Evolutionary conservation across 257 asterid genomes (phyloP), one percentile per base, ranked within the genome.

Genomic region (Forsythia viridissima): DNA sequence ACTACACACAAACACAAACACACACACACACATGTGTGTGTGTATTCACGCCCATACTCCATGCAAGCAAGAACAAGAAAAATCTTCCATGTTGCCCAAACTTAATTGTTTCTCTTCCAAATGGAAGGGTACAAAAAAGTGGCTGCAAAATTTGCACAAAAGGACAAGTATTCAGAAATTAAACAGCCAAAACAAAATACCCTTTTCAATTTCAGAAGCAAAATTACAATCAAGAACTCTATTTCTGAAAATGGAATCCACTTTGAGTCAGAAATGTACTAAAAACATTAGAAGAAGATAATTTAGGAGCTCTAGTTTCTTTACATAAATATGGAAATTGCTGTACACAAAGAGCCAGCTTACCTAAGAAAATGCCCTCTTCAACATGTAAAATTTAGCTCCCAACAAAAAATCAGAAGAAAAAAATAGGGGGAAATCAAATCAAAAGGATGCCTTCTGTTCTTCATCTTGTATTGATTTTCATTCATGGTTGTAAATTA

Each of bases 401-500:
- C 34, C 34, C 34, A 30, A 1, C 6, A 18, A 12, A 48, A 48
- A 48, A 48, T 12, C 44, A 76, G 48, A 69, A 73, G 4, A 7
- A 40, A 46, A 71, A 30, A 20, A 3, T 75, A 34, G 4, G 10
- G 57, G 44, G 40, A 18, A 5, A 38, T 13, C 30, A 71, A 82
- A 71, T 41, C 48, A 85, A 69, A 30, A 77, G 80, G 88, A 87
- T 82, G 84, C 85, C 76, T 80, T 81, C 34, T 86, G 69, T 80
- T 80, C 80, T 51, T 70, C 71, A 79, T 24, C 43, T 24, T 69
- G 86, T 77, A 63, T 80, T 44, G 34, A 65, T 63, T 57, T 52
- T 84, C 82, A 79, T 84, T 86, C 71, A 83, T 76, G 84, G 90
- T 81, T 83, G 88, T 78, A 89, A 84, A 79, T 88, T 34, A 24